These are phyloP conservation scores for Tardiomyces digboiensis DNA, from an alignment of 1,139 yeast genomes.

Conservation along the genomic window DNA sequence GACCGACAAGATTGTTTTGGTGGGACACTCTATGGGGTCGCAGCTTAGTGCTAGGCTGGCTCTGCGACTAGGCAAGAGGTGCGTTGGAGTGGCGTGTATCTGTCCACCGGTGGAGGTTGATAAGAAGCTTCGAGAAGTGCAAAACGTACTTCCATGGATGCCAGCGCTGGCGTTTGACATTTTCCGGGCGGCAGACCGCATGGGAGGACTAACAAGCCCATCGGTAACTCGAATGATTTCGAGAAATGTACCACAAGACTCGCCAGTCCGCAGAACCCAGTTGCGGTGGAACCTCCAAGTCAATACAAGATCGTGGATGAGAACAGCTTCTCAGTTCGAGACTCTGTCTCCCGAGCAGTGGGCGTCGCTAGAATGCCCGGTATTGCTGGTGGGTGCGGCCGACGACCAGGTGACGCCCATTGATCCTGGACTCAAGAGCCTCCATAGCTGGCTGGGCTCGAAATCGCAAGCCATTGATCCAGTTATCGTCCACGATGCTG, in stretches of 20 bases:
- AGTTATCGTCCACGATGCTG: constrained; percentile 40
- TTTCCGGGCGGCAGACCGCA: constrained; percentile 50
- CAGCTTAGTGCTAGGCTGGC: constrained; percentile 44
- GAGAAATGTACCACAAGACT: constrained; percentile 17
- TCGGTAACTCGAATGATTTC: constrained; percentile 49
- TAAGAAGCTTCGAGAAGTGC: constrained; percentile 17
- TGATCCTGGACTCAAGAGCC: constrained; percentile 5
- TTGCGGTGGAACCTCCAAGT: constrained; percentile 67
- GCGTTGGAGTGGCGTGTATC: constrained; percentile 30
- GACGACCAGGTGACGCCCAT: constrained; percentile 50
- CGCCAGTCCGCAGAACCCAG: constrained; percentile 40
- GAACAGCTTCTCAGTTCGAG: constrained; percentile 41
- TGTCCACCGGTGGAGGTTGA: constrained; percentile 46
- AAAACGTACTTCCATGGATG: constrained; percentile 24
- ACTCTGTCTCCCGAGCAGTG: constrained; percentile 39
- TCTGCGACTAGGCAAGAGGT: constrained; percentile 30
- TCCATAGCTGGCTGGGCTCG: constrained; percentile 2
- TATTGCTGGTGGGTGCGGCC: constrained; percentile 48
- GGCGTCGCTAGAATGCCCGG: constrained; percentile 22
- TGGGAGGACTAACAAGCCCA: constrained; percentile 49
- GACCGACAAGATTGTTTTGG: constrained; percentile 34
- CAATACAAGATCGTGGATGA: constrained; percentile 43
- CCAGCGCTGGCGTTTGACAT: constrained; percentile 44
- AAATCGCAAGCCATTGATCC: constrained; percentile 13
- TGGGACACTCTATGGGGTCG: constrained; percentile 76